Evolutionary conservation across 441 rosid genomes (phyloP).

Genomic region (Populus hybrid): DNA sequence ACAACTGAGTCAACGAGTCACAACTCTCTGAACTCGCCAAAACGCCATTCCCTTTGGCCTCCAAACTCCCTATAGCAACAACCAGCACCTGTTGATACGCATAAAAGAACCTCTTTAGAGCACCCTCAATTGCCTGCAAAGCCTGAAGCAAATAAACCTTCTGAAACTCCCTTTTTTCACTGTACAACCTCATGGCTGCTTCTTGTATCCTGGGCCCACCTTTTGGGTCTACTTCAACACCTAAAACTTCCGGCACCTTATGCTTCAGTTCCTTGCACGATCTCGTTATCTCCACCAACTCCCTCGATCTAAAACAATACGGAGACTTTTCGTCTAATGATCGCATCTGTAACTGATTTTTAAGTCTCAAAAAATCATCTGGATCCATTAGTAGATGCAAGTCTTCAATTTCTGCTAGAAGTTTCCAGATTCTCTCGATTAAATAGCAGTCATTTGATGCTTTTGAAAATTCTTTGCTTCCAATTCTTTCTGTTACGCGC

Average conservation of each 20-base stretch:
- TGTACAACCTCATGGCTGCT: conserved; percentile 79
- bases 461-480: conserved; percentile 31
- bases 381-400: conserved; percentile 79
- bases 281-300: conserved; percentile 55
- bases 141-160: conserved; percentile 68
- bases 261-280: conserved; percentile 61
- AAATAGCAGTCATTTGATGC: conserved; percentile 57
- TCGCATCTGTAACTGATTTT: conserved; percentile 49
- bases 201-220: conserved; percentile 92
- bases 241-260: conserved; percentile 66
- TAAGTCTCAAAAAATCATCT: conserved; percentile 66
- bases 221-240: conserved; percentile 83
- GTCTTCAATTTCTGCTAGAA: conserved; percentile 63
- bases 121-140: conserved; percentile 77
- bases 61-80: conserved; percentile 80
- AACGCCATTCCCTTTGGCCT: conserved; percentile 47
- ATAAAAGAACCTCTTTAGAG: conserved; percentile 71
- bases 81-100: conserved; percentile 62
- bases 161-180: conserved; percentile 40
- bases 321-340: conserved; percentile 48
- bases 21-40: conserved; percentile 40
- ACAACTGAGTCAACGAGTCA: conserved; percentile 74
- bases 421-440: conserved; percentile 70
- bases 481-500: conserved; percentile 45
- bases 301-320: conserved; percentile 72